Evolutionary conservation across 331 rosid genomes (phyloP).

Genomic region (Malus hybrid): DNA sequence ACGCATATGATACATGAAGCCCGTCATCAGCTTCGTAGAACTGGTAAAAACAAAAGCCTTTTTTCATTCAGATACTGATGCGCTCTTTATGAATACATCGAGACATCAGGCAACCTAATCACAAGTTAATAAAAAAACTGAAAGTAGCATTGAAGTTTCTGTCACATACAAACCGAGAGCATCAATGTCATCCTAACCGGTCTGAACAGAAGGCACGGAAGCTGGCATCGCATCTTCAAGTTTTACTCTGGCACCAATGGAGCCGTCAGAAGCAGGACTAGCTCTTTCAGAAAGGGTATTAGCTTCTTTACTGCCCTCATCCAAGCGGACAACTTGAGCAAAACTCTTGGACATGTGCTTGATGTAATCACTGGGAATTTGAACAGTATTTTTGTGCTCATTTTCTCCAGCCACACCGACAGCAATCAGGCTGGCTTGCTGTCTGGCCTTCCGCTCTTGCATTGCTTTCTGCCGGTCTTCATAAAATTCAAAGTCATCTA

Average conservation of each 20-base stretch:
- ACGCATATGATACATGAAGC: slow-evolving; percentile 42
- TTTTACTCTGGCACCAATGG: slow-evolving; percentile 32
- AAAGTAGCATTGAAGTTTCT: slow-evolving; percentile 15
- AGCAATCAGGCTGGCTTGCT: slow-evolving; percentile 44
- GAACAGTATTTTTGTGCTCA: slow-evolving; percentile 44
- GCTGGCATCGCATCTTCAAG: slow-evolving; percentile 49
- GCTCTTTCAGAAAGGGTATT: slow-evolving; percentile 28
- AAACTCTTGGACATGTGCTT: slow-evolving; percentile 83
- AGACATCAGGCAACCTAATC: slow-evolving; percentile 37
- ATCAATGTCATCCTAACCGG: slow-evolving; percentile 31
- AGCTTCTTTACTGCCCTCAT: slow-evolving; percentile 48
- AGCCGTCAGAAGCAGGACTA: slow-evolving; percentile 32
- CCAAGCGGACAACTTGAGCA: slow-evolving; percentile 69
- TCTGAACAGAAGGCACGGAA: slow-evolving; percentile 47
- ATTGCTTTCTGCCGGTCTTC: slow-evolving; percentile 81
- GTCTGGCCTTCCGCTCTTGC: slow-evolving; percentile 75
- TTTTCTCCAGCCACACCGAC: slow-evolving; percentile 51
- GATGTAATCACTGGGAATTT: slow-evolving; percentile 44
- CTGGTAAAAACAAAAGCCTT: slow-evolving; percentile 9
- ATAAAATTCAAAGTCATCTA: slow-evolving; percentile 77
- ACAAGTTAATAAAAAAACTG: slow-evolving; percentile 17
- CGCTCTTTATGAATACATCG: slow-evolving; percentile 18
- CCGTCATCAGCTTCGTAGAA: slow-evolving; percentile 8
- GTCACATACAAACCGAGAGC: slow-evolving; percentile 13
- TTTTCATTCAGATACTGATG: slow-evolving; percentile 19